Base-by-base conservation (phyloP, 768 basidiomycete species). In the Xanthoconium purpureum region DNA sequence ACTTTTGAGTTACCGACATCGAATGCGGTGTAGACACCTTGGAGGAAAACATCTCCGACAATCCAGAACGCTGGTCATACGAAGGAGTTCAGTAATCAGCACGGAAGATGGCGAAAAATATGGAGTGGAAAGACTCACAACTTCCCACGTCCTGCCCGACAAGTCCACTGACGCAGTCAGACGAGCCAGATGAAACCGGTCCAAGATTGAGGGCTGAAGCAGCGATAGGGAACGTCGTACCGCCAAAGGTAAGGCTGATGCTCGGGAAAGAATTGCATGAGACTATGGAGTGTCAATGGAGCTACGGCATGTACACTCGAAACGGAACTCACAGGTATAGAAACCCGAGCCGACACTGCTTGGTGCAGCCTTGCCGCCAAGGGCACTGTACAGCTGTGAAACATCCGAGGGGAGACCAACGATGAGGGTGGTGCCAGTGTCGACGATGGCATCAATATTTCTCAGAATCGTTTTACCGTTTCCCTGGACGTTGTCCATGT, bases 11-110 rank as follows among this genome's bases (percentile, higher is more conserved):
- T 71, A 1, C 67, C 70, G 28, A 74, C 58, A 50, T 78, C 74
- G 58, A 79, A 79, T 3, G 60, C 59, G 13, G 76, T 74, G 55
- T 77, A 82, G 32, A 76, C 74, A n/a, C 71, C 71, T 49, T 65
- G 67, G 49, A 80, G 64, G 74, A 80, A 78, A 29, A 72, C 66
- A 17, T 72, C 71, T 3, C 74, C 73, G 8, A 73, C 29, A 28
- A 72, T 56, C 73, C 72, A 75, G 47, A 69, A 64, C 3, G 52
- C 56, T 64, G n/a, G 6, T 48, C 6, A 35, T 3, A 15, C 8
- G 11, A 13, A 1, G 8, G 15, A 11, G 20, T 13, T 9, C 30
- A 5, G 28, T n/a, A 18, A 14, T 47, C 32, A 47, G 33, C 29
- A 36, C 11, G 46, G 38, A 32, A 14, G 14, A 29, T 14, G 1